These are phyloP conservation scores for Trichophyton verrucosum DNA, from an alignment of 2,329 filamentous ascomycete species.

Conservation along the genomic window DNA sequence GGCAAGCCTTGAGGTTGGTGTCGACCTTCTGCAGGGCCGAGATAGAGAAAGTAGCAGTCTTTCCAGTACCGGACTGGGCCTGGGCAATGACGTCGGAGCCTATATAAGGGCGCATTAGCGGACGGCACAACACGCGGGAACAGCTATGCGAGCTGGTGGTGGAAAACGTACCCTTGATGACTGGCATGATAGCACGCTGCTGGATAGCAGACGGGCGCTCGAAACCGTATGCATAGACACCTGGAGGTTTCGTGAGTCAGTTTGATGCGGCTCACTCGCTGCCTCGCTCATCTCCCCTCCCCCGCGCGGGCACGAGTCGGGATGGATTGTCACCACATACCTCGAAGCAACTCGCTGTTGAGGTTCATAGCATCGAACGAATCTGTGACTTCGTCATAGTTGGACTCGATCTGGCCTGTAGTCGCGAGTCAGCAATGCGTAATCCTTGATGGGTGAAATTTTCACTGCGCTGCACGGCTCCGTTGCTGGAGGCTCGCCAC, in stretches of 20 bases:
- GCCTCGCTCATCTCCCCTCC: background rate
- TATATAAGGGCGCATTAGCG: slow-evolving; percentile 24
- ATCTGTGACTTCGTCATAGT: slow-evolving; percentile 99
- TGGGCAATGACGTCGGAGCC: slow-evolving; percentile 98
- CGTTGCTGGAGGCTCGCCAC: background rate
- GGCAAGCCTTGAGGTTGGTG: slow-evolving; percentile 84
- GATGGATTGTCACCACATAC: slow-evolving; percentile 36
- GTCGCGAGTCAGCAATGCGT: slow-evolving; percentile 9
- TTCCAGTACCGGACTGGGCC: slow-evolving; percentile 98
- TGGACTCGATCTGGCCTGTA: slow-evolving; percentile 96
- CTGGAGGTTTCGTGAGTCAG: slow-evolving; percentile 29
- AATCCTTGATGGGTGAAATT: background rate
- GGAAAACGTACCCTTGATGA: slow-evolving; percentile 77
- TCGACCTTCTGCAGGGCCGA: slow-evolving; percentile 98
- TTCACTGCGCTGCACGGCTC: background rate
- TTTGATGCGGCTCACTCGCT: slow-evolving; percentile 13
- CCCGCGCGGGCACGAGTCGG: background rate
- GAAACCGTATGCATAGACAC: slow-evolving; percentile 99
- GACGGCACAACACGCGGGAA: background rate
- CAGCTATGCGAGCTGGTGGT: background rate
- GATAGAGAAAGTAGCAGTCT: slow-evolving; percentile 99
- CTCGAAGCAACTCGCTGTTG: slow-evolving; percentile 93
- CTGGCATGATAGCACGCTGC: slow-evolving; percentile 99
- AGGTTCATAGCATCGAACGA: slow-evolving; percentile 98
- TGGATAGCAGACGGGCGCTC: slow-evolving; percentile 99